These are phyloP conservation scores for Melocanna baccifera DNA, from an alignment of 176 grass and related monocot genomes.

Conservation along the genomic window DNA sequence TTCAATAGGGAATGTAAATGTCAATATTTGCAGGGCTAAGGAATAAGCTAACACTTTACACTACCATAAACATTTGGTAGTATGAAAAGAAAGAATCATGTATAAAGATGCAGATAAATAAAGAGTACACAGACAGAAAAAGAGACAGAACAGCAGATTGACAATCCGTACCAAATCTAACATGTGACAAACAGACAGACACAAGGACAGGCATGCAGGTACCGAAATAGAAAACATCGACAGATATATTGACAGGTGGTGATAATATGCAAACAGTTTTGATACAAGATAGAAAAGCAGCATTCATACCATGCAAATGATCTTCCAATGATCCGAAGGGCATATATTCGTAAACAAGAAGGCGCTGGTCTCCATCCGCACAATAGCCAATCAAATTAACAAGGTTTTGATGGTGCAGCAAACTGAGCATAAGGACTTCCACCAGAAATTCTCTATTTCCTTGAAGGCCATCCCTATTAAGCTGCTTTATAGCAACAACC, in stretches of 20 bases:
- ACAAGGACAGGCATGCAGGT: constrained; percentile 13
- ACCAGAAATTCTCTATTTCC: constrained; percentile 88
- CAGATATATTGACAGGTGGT: constrained; percentile 11
- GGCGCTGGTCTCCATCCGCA: constrained; percentile 85
- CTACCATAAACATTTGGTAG: background rate
- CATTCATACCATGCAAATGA: constrained; percentile 73
- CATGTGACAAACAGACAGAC: constrained; percentile 25
- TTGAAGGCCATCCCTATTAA: constrained; percentile 85
- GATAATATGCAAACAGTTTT: constrained; percentile 17
- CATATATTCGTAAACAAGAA: constrained; percentile 94
- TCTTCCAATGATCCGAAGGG: constrained; percentile 87
- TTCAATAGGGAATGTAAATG: background rate
- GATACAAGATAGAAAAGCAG: constrained; percentile 15
- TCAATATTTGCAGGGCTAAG: background rate
- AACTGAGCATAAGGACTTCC: constrained; percentile 81
- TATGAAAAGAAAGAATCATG: background rate
- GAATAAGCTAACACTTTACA: constrained; percentile 5
- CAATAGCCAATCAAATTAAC: constrained; percentile 89
- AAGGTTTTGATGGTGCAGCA: constrained; percentile 82
- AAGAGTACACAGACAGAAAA: constrained; percentile 10
- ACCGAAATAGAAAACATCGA: constrained; percentile 14
- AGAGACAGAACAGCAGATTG: background rate
- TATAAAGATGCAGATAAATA: background rate
- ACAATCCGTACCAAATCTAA: constrained; percentile 6
- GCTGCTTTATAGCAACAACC: constrained; percentile 85